A percentile compares a stretch with the other conserved stretches of the same genome.
These are phyloP conservation scores for Trichoderma semiorbis DNA, from an alignment of 2,329 filamentous ascomycete species.

Conservation along the genomic window DNA sequence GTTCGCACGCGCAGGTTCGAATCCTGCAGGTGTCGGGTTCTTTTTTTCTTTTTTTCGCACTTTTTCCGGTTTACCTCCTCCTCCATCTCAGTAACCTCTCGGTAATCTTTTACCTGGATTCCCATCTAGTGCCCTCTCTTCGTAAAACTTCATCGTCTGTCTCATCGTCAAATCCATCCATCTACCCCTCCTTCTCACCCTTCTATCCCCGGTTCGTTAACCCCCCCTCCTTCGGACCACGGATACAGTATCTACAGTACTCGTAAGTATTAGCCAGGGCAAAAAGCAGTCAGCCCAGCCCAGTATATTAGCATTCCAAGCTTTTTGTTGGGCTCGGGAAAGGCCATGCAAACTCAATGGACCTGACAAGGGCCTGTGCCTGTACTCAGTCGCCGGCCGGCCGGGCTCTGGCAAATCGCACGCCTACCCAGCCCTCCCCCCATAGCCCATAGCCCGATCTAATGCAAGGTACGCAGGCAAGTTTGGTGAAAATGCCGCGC, in stretches of 20 bases:
- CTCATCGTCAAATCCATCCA: not conserved
- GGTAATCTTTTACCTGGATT: not conserved
- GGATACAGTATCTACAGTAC: not conserved
- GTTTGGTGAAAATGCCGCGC: conserved; percentile 13
- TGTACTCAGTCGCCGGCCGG: not conserved
- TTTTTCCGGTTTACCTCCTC: too few species aligned
- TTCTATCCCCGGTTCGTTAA: not conserved
- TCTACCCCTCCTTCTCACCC: not conserved
- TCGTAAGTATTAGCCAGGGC: not conserved
- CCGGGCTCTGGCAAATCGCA: conserved; percentile 3
- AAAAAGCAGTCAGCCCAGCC: not conserved
- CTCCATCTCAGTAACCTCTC: not conserved
- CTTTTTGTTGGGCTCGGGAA: conserved; percentile 15
- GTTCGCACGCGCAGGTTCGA: conserved; percentile 20
- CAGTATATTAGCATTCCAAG: not conserved
- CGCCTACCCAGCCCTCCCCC: conserved; percentile 9
- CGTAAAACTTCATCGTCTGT: not conserved
- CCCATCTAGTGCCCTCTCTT: not conserved
- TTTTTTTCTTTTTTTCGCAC: conserved; percentile 13
- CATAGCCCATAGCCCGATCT: not conserved
- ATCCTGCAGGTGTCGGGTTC: conserved; percentile 19
- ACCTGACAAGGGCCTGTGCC: not conserved
- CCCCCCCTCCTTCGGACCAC: not conserved
- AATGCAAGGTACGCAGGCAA: conserved; percentile 19
- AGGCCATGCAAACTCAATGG: not conserved